phyloP scores from a whole-genome alignment of 2,329 filamentous ascomycete genomes.

The Truncatella angustata region DNA sequence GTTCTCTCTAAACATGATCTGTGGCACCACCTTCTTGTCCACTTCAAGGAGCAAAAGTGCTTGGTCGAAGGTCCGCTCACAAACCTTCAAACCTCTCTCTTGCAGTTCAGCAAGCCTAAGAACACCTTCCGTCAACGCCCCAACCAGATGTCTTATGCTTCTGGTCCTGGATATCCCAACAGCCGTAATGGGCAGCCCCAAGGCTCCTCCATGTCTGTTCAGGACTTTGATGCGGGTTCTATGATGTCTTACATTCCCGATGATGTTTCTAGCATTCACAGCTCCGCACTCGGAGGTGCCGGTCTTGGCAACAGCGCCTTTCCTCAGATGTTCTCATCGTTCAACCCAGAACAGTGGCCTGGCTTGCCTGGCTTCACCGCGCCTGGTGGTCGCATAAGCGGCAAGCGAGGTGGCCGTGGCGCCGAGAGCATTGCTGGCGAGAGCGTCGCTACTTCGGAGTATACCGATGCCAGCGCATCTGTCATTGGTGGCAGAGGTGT shows the following conservation, averaged over 20 bases:
- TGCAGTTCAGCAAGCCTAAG: slow-evolving; percentile 94
- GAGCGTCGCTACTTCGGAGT: slow-evolving; percentile 87
- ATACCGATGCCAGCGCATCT: slow-evolving; percentile 78
- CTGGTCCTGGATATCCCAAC: slow-evolving; percentile 36
- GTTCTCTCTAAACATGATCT: slow-evolving; percentile 96
- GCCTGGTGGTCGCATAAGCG: slow-evolving; percentile 59
- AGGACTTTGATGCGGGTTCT: slow-evolving; percentile 75
- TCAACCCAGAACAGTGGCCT: slow-evolving; percentile 86
- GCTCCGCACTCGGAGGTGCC: slow-evolving; percentile 82
- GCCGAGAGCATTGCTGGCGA: slow-evolving; percentile 85
- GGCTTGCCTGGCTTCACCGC: slow-evolving; percentile 64
- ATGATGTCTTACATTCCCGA: slow-evolving; percentile 95
- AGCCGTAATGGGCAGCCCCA: slow-evolving; percentile 34
- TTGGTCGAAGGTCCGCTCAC: slow-evolving; percentile 92
- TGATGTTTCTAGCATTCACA: slow-evolving; percentile 94
- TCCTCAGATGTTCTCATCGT: slow-evolving; percentile 93
- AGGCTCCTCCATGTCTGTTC: slow-evolving; percentile 39
- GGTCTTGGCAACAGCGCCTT: slow-evolving; percentile 75
- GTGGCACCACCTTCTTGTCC: slow-evolving; percentile 91
- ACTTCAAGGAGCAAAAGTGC: slow-evolving; percentile 97
- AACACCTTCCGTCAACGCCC: slow-evolving; percentile 86
- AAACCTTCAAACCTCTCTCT: slow-evolving; percentile 90
- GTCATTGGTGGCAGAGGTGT: slow-evolving; percentile 73
- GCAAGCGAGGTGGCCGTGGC: slow-evolving; percentile 64
- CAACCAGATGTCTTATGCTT: slow-evolving; percentile 68